Evolutionary conservation across 176 grass and related monocot genomes (phyloP), one percentile per base, ranked within the genome.

Genomic region (Cenchrus fungigraminus): DNA sequence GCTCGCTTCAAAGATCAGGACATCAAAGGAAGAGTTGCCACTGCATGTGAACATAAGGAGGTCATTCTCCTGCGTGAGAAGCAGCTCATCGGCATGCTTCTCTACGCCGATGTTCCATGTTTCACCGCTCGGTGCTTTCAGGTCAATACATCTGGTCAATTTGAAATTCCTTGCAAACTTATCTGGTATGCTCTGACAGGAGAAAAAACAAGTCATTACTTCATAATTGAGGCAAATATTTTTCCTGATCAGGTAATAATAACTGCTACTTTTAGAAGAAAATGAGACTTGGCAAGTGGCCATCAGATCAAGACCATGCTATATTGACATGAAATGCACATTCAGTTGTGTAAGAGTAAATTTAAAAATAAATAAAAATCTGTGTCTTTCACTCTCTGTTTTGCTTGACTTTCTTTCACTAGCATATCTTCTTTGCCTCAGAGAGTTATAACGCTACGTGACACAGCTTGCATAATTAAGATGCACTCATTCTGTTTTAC

Each of bases 1-100:
- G 68, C 8, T 82, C 6, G 60, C 59, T 4, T 87, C 84, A 4
- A 91, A 94, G 42, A 91, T 78, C 5, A 70, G 9, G 13, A 94
- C 89, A 53, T 89, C 65, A 84, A 91, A 91, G 56, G 65, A 87
- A n/a, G 59, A 79, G 12, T 20, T 62, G 17, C 76, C 76, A 6
- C 49, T 75, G 85, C 71, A 89, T 51, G 67, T 79, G 76, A 91
- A 91, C 34, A 94, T 5, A 47, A 94, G 57, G n/a, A 89, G 40
- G 37, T 91, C 92, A 32, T 89, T 86, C 68, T 80, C 76, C 68
- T 74, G 75, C 78, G 1, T 22, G 25, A 94, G 61, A 49, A 57
- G 37, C 3, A 88, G 13, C 34, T 62, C 87, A 44, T 57, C 46
- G 2, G 4, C 70, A 81, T 49, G 50, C 61, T 69, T 89, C 29